Percentiles rank a stretch among this genome's conserved stretches.
Evolutionary conservation across 768 basidiomycete genomes (phyloP).

Genomic region (Tulasnella sp.): DNA sequence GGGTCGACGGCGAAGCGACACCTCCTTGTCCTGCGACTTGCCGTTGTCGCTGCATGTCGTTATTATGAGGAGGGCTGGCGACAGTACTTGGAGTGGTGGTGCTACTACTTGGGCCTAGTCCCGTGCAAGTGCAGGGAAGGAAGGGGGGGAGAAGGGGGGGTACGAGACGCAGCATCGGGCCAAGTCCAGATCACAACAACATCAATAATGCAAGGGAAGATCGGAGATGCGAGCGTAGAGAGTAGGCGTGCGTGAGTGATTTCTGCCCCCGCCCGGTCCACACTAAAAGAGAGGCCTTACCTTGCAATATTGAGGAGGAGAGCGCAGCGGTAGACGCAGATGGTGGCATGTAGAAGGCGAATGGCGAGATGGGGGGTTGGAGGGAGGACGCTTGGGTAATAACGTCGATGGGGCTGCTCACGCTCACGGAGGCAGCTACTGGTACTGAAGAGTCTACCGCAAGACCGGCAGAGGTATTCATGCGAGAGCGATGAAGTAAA

Average conservation of each 20-base stretch:
- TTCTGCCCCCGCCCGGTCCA: neutral
- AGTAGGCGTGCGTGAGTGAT: neutral
- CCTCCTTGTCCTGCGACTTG: neutral
- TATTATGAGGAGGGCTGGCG: conserved; percentile 6
- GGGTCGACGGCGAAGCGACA: neutral
- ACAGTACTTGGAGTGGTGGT: neutral
- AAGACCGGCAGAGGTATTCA: neutral
- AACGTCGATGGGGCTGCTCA: conserved; percentile 13
- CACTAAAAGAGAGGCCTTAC: conserved; percentile 1
- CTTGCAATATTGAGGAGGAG: neutral
- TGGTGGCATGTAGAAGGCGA: conserved; percentile 32
- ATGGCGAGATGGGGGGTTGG: conserved; percentile 24
- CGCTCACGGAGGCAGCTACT: neutral
- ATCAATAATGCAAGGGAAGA: neutral
- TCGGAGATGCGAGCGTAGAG: conserved; percentile 9
- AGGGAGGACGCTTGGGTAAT: conserved; percentile 24
- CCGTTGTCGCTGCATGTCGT: conserved; percentile 5
- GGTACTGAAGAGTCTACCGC: conserved; percentile 3
- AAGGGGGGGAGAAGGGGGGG: neutral
- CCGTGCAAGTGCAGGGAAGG: neutral
- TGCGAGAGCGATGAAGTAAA: neutral
- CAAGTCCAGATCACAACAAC: conserved; percentile 9
- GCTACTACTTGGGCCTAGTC: neutral
- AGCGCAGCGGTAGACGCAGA: neutral
- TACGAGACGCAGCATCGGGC: conserved; percentile 15